Base-by-base conservation (phyloP, 2,329 filamentous ascomycete genomes). In the Verticillium tricorpus region DNA sequence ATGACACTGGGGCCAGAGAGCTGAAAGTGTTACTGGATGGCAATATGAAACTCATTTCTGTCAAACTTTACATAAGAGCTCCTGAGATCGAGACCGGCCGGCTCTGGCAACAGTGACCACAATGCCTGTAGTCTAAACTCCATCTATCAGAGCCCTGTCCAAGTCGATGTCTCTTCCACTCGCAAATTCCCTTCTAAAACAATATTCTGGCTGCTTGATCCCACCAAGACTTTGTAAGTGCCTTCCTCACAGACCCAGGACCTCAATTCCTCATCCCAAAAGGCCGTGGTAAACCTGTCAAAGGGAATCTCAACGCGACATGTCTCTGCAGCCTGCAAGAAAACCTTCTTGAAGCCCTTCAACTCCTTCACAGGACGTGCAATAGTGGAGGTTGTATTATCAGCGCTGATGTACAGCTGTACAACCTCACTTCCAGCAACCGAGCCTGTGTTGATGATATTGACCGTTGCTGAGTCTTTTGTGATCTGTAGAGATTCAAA, bases 391-490 rank as follows among this genome's bases (percentile, higher is more conserved):
- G 79, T 74, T 5, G 78, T 72, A 0, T 83, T 76, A 9, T 19
- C 19, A n/a, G 89, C 83, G 6, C 83, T 82, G 1, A 92, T 62
- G 63, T 86, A 86, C 3, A 88, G 73, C 69, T 87, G 85, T 0
- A 78, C 80, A 2, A 86, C 73, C 66, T 87, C 84, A 6, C 79
- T 74, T 0, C 82, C 85, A 0, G 71, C 63, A 0, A 85, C 71
- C 0, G 69, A 67, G 1, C 91, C 91, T 0, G 80, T 83, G 69
- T 95, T 94, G 5, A 76, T 81, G 1, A 94, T 76, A 0, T 74
- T 80, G 19, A 91, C 80, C 0, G 80, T 80, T 40, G 83, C 88
- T 0, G 87, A 79, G 0, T 80, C 73, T 35, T 90, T 82, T 80
- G 87, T 93, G 0, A 93, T 67, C 0, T 66, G 64, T 1, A 86